These are phyloP conservation scores for Cordyceps cateniannulata DNA, from an alignment of 2,329 filamentous ascomycete genomes.

Conservation along the genomic window DNA sequence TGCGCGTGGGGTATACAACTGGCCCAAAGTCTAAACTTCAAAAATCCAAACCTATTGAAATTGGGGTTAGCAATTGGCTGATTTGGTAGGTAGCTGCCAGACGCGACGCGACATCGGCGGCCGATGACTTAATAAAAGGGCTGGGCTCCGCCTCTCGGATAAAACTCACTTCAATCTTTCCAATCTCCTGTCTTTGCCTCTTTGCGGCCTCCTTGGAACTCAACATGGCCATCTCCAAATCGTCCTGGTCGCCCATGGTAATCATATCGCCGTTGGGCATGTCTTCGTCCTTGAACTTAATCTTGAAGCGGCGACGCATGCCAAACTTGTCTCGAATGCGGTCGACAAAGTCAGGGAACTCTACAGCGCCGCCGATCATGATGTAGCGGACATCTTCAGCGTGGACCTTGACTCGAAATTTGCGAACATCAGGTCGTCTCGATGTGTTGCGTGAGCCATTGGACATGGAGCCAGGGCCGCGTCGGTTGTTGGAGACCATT, in stretches of 20 bases:
- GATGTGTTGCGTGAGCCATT: constrained; percentile 48
- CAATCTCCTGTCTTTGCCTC: constrained; percentile 72
- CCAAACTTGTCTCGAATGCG: constrained; percentile 84
- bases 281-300: constrained; percentile 82
- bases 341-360: constrained; percentile 71
- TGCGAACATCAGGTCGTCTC: constrained; percentile 59
- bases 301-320: constrained; percentile 71
- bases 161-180: constrained; percentile 84
- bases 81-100: neutral
- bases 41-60: constrained; percentile 42
- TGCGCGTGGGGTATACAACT: constrained; percentile 21
- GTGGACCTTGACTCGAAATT: constrained; percentile 89
- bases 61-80: neutral
- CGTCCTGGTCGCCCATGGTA: constrained; percentile 93
- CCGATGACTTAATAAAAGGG: neutral
- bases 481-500: constrained; percentile 56
- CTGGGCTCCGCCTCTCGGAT: neutral
- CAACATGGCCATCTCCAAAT: constrained; percentile 80
- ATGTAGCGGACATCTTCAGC: constrained; percentile 88
- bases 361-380: constrained; percentile 67
- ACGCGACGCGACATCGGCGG: neutral
- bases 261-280: constrained; percentile 79
- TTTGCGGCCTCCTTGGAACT: constrained; percentile 60
- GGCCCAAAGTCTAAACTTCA: constrained; percentile 30
- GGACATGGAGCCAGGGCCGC: constrained; percentile 38